These are phyloP conservation scores for Vitis vinifera DNA, from an alignment of 164 flowering plant genomes.

Conservation along the genomic window DNA sequence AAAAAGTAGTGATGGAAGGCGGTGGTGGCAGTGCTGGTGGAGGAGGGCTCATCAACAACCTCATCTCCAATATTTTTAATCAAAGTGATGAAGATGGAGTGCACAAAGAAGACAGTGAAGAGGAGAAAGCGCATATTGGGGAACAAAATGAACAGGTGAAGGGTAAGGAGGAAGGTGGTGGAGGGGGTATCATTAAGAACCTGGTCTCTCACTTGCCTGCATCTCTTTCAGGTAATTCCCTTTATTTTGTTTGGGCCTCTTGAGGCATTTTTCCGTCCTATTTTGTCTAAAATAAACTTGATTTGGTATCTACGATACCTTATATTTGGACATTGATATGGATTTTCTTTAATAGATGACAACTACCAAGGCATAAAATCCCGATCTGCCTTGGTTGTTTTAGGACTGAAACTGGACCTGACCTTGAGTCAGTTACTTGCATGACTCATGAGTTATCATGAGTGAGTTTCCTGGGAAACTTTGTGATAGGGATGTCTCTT, in stretches of 20 bases:
- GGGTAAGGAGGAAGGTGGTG: conserved; percentile 12
- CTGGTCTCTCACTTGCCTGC: conserved; percentile 35
- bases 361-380: too few relatives aligned
- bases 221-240: conserved; percentile 28
- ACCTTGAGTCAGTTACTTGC: too few relatives aligned
- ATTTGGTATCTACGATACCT: too few relatives aligned
- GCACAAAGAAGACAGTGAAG: not conserved
- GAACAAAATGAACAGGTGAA: conserved; percentile 9
- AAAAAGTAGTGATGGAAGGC: not conserved
- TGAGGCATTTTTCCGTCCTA: not conserved
- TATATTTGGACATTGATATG: not conserved
- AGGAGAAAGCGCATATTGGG: not conserved
- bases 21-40: conserved; percentile 16
- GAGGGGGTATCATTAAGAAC: conserved; percentile 33
- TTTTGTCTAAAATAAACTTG: too few relatives aligned
- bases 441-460: too few relatives aligned
- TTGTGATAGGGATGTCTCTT: too few relatives aligned
- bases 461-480: too few relatives aligned
- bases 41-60: conserved; percentile 27
- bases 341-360: not conserved
- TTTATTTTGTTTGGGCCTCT: not conserved
- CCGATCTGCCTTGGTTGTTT: too few relatives aligned
- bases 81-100: conserved; percentile 11
- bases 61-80: conserved; percentile 37
- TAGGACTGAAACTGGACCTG: too few relatives aligned